These are phyloP conservation scores for Ceratocystis colombiana DNA, from an alignment of 2,329 filamentous ascomycete genomes.

Conservation along the genomic window DNA sequence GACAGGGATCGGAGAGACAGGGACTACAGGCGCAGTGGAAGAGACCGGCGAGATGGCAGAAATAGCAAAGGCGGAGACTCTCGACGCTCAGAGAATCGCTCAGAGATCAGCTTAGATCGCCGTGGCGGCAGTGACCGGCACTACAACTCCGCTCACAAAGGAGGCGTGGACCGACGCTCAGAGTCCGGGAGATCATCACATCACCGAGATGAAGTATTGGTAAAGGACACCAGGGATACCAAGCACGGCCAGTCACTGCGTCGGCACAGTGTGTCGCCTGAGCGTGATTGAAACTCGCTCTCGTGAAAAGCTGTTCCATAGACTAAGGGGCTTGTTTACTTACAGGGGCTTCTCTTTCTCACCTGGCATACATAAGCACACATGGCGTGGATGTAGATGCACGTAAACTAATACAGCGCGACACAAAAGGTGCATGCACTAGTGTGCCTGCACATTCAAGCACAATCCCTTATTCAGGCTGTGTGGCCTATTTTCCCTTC, in stretches of 20 bases:
- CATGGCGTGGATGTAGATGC: neutral
- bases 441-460: neutral
- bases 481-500: neutral
- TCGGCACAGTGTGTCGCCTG: constrained; percentile 4
- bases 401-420: neutral
- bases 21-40: neutral
- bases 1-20: constrained; percentile 11
- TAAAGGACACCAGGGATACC: neutral
- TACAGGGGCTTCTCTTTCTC: neutral
- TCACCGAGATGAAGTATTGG: neutral
- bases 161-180: neutral
- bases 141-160: neutral
- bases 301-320: neutral
- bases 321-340: neutral
- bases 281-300: neutral
- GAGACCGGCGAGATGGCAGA: neutral
- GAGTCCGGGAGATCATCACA: neutral
- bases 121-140: neutral
- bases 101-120: neutral
- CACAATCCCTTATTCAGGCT: constrained; percentile 9
- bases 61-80: neutral
- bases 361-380: neutral
- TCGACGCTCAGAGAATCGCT: neutral
- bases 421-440: neutral
- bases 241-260: neutral